These are phyloP conservation scores for Coemansia sp. DNA, from an alignment of 371 early-diverging fungal genomes.

Conservation along the genomic window DNA sequence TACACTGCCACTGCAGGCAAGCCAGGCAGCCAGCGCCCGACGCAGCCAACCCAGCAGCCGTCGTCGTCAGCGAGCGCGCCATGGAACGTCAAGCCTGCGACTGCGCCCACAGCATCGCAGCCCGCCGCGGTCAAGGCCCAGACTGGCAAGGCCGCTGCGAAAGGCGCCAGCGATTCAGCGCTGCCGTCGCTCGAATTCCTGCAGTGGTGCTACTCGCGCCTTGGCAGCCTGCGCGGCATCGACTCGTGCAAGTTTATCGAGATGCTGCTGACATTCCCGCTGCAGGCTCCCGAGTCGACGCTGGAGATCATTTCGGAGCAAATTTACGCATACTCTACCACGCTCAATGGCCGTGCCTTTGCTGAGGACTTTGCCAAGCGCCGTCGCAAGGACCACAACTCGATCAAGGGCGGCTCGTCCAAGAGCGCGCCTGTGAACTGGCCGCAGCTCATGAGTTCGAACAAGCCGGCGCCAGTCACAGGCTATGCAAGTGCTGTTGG, in stretches of 20 bases:
- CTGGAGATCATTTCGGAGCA: constrained; percentile 79
- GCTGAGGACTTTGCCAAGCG: constrained; percentile 78
- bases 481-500: constrained; percentile 27
- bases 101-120: not conserved
- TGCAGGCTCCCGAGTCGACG: constrained; percentile 63
- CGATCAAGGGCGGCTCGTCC: constrained; percentile 27
- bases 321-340: constrained; percentile 70
- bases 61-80: not conserved
- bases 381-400: constrained; percentile 70
- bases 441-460: constrained; percentile 19
- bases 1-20: not conserved
- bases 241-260: constrained; percentile 74
- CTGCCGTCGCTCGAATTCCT: constrained; percentile 72
- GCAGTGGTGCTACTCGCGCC: constrained; percentile 69
- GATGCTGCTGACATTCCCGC: constrained; percentile 75
- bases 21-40: not conserved
- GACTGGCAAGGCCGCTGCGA: not conserved
- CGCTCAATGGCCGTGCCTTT: constrained; percentile 76
- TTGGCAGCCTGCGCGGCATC: constrained; percentile 69
- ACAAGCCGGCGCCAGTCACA: constrained; percentile 1
- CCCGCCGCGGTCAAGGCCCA: not conserved
- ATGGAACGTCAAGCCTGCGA: constrained; percentile 2
- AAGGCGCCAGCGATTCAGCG: constrained; percentile 3
- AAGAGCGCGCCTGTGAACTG: constrained; percentile 41
- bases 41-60: not conserved